Conservation (phyloP, 805 yeast species). For the Scheffersomyces amazonensis region DNA sequence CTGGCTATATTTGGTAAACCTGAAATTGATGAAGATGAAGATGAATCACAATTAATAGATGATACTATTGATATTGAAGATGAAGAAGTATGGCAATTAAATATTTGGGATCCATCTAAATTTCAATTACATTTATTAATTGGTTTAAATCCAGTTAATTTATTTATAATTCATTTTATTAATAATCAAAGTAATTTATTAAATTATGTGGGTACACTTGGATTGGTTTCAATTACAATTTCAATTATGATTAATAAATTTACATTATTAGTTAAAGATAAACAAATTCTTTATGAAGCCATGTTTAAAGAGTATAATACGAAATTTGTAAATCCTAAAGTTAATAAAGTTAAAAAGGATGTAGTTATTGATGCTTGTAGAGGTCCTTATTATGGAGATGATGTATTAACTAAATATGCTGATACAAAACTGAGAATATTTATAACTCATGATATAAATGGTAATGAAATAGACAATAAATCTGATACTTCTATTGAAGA, state of each 20-base stretch:
- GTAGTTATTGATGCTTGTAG: conserved; percentile 58
- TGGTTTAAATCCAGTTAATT: conserved; percentile 57
- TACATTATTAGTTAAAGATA: conserved; percentile 51
- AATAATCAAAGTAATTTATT: conserved; percentile 20
- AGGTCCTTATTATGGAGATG: conserved; percentile 24
- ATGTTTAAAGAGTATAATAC: conserved; percentile 59
- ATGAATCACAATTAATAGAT: conserved; percentile 9
- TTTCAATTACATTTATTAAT: conserved; percentile 51
- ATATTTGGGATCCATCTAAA: conserved; percentile 66
- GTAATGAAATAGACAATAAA: conserved; percentile 17
- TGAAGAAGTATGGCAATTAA: conserved; percentile 51
- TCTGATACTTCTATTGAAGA: background rate
- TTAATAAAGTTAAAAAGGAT: conserved; percentile 52
- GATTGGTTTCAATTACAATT: conserved; percentile 23
- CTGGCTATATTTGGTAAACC: background rate
- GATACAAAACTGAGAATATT: conserved; percentile 42
- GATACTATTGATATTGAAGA: conserved; percentile 22
- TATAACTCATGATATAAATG: conserved; percentile 48
- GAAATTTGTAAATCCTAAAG: conserved; percentile 60
- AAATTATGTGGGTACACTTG: conserved; percentile 23
- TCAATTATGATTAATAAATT: conserved; percentile 45
- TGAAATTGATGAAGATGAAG: conserved; percentile 11
- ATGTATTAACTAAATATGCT: conserved; percentile 17
- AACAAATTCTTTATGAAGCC: conserved; percentile 57
- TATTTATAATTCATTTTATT: conserved; percentile 39